Evolutionary conservation across 176 grass and related monocot genomes (phyloP), one percentile per base, ranked within the genome.

Genomic region (Carex myosuroides): DNA sequence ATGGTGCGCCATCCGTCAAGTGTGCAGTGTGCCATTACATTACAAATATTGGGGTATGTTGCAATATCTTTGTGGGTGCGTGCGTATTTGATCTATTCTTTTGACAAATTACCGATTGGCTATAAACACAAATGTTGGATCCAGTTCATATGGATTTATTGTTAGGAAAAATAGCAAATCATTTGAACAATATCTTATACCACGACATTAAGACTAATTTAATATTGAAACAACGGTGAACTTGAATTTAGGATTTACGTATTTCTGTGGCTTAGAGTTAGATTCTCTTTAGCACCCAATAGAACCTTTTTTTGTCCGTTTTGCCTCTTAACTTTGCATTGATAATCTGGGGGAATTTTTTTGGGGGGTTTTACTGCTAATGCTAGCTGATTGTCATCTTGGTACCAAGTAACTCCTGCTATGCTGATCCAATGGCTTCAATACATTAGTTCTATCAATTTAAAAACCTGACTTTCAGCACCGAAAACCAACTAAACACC

Each of bases 1-100:
- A 92, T 76, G 95, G 92, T 56, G 90, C 92, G 65, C 88, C 89
- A 81, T 97, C 94, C 79, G 94, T 94, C 66, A 94, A 97, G 92
- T 97, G 94, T 74, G 92, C 92, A 26, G 30, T 97, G 53, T 97
- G 94, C 46, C 84, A 94, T 91, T 89, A 91, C 88, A 84, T 97
- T 54, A 97, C 94, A 71, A 84, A 87, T 81, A 90, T 88, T 52
- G 85, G 83, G 74, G 94, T 97, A 88, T 32, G 72, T 56, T 77
- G 13, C 44, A 55, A 55, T 55, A 76, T 76, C 24, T 55, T 17
- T 54, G 4, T 76, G 48, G 7, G 24, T 76, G 72, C 8, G 12
- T 76, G 72, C 2, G 22, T 54, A 18, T 53, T 21, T 63, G 18
- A 11, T 57, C 26, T 81, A 18, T 80, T 54, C 4, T 66, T 69